These are phyloP conservation scores for Tephrocybe rancida DNA, from an alignment of 768 basidiomycete species.

Conservation along the genomic window DNA sequence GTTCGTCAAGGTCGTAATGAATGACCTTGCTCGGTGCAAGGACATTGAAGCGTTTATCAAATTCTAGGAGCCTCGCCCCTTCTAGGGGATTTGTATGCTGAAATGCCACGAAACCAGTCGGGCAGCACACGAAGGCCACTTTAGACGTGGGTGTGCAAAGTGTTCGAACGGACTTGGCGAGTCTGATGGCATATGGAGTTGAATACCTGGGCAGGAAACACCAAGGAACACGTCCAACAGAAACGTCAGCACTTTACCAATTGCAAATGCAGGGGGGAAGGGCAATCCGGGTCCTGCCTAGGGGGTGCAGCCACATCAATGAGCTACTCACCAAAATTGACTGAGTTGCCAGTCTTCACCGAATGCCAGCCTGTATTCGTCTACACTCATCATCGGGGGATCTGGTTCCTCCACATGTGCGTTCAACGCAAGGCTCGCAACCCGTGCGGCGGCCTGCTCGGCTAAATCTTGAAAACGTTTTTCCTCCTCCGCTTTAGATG, in stretches of 20 bases:
- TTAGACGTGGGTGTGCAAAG: slow-evolving; percentile 33
- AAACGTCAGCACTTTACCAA: neutral
- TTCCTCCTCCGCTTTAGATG: slow-evolving; percentile 44
- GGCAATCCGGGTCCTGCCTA: slow-evolving; percentile 14
- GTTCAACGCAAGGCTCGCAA: slow-evolving; percentile 33
- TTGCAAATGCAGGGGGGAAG: slow-evolving; percentile 9
- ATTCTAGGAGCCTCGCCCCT: slow-evolving; percentile 39
- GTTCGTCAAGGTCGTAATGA: slow-evolving; percentile 47
- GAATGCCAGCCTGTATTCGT: slow-evolving; percentile 44
- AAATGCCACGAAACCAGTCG: slow-evolving; percentile 50
- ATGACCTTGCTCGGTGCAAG: slow-evolving; percentile 40
- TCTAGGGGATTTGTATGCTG: slow-evolving; percentile 37
- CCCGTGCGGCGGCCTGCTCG: slow-evolving; percentile 34
- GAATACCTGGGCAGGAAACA: slow-evolving; percentile 36
- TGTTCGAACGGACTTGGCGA: slow-evolving; percentile 33
- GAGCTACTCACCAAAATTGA: slow-evolving; percentile 47
- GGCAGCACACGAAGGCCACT: slow-evolving; percentile 48
- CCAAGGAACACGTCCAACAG: neutral
- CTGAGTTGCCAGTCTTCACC: slow-evolving; percentile 54
- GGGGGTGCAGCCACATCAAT: neutral
- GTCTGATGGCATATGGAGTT: slow-evolving; percentile 38
- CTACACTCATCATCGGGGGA: slow-evolving; percentile 43
- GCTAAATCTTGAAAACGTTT: slow-evolving; percentile 41
- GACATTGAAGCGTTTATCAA: slow-evolving; percentile 43
- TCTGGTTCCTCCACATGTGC: slow-evolving; percentile 23